Conservation (phyloP, 257 asterid genomes). For the Scutellaria baicalensis region DNA sequence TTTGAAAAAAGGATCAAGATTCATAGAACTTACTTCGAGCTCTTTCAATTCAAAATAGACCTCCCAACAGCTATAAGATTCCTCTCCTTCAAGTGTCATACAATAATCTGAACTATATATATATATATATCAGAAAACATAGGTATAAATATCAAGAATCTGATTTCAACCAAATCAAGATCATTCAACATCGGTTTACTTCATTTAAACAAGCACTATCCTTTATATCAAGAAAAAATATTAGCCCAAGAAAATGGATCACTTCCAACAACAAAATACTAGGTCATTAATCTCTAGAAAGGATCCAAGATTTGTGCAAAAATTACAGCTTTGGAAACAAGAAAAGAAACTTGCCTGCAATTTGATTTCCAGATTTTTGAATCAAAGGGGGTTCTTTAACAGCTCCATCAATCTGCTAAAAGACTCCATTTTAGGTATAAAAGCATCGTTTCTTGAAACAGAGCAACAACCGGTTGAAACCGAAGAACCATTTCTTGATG, state of each 20-base stretch:
- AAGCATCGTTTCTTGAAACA: slow-evolving; percentile 36
- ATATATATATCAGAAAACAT: neutral
- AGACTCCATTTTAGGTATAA: slow-evolving; percentile 82
- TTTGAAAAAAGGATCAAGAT: neutral
- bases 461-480: slow-evolving; percentile 41
- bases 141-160: neutral
- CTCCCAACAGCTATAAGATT: slow-evolving; percentile 79
- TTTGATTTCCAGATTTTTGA: slow-evolving; percentile 61
- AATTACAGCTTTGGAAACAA: neutral
- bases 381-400: slow-evolving; percentile 81
- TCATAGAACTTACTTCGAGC: slow-evolving; percentile 61
- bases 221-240: no score
- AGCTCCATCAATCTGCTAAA: slow-evolving; percentile 71
- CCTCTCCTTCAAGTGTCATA: slow-evolving; percentile 79
- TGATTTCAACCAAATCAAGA: neutral
- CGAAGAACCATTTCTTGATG: slow-evolving; percentile 8
- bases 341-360: slow-evolving; percentile 48
- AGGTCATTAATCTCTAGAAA: neutral
- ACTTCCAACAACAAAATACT: no score
- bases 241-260: no score
- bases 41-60: slow-evolving; percentile 95
- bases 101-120: slow-evolving; percentile 60
- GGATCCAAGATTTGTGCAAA: neutral
- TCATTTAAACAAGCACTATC: neutral
- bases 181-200: no score